These are phyloP conservation scores for Thielaviopsis punctulata DNA, from an alignment of 2,329 filamentous ascomycete species.

Conservation along the genomic window DNA sequence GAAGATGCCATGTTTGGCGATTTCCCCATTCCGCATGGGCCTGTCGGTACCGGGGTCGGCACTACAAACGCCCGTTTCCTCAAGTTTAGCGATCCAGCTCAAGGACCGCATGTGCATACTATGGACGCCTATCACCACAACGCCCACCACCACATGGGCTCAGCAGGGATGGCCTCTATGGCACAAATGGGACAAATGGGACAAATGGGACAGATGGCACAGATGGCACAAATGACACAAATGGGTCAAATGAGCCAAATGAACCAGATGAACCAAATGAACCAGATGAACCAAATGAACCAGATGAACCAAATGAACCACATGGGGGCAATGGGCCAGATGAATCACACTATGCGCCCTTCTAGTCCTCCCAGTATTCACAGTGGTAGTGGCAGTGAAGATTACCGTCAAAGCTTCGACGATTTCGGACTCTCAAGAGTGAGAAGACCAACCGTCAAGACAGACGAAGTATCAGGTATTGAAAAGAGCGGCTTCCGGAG, in stretches of 20 bases:
- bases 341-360: neutral
- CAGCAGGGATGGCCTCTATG: neutral
- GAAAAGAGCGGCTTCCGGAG: slow-evolving; percentile 36
- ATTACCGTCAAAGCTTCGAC: slow-evolving; percentile 14
- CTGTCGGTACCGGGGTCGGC: slow-evolving; percentile 22
- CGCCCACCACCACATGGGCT: neutral
- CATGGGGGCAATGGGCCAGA: neutral
- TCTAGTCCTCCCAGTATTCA: slow-evolving; percentile 2
- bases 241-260: neutral
- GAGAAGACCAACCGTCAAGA: slow-evolving; percentile 26
- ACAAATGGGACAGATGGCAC: neutral
- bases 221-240: neutral
- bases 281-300: neutral
- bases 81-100: slow-evolving; percentile 26
- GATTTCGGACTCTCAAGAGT: slow-evolving; percentile 28
- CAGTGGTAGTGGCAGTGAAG: neutral
- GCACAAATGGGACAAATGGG: neutral
- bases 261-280: neutral
- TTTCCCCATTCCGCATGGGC: slow-evolving; percentile 21
- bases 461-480: slow-evolving; percentile 35
- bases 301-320: neutral
- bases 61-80: slow-evolving; percentile 28
- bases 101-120: slow-evolving; percentile 12
- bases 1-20: slow-evolving; percentile 24
- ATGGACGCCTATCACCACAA: slow-evolving; percentile 12